Base-by-base conservation (phyloP, 208 protist species). In the Spironucleus salmonicida region DNA sequence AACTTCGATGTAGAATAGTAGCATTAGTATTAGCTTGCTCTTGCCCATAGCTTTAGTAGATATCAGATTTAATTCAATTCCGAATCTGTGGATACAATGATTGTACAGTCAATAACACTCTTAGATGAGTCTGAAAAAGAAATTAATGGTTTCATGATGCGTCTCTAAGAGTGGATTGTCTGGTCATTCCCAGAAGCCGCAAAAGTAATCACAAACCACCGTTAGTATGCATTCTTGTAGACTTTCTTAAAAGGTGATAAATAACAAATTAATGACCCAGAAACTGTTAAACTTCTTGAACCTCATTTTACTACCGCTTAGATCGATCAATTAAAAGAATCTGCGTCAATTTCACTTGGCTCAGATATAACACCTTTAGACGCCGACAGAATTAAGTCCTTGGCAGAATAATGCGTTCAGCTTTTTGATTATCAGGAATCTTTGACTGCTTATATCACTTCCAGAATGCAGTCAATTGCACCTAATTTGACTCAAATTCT, bases 71-170 rank as follows among this genome's bases (percentile, higher is more conserved):
- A 98, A 87, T 99, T 99, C 86, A 94, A 88, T 35, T 92, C 95
- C 7, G 95, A 99, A 80, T 98, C 98, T 89, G 93, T 99, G 75
- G 96, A 99, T 79, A 96, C 94, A 78, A 99, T 99, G 97, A 96
- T 99, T 66, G 91, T 99, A 67, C 94, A 99, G 86, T 93, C 96
- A 38, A 95, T 99, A 58, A 34, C 67, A n/a, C 45, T 83, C 0
- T 85, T 98, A 1, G 94, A 98, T 81, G 95, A 99, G 78, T 81
- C 98, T 11, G 93, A 98, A 82, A 98, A 98, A 85, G 95, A 99
- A 83, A 88, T 98, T 62, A 98, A 98, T 86, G 97, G 93, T 77
- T 98, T 97, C 83, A 32, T 90, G 9, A 99, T 98, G 95, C 88
- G 94, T 62, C 89, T 94, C 34, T 80, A 81, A 59, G 95, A 98